A percentile compares a stretch with the other conserved stretches of the same genome.
These are phyloP conservation scores for Selaginella moellendorffii DNA, from an alignment of 75 land plant genomes.

Conservation along the genomic window DNA sequence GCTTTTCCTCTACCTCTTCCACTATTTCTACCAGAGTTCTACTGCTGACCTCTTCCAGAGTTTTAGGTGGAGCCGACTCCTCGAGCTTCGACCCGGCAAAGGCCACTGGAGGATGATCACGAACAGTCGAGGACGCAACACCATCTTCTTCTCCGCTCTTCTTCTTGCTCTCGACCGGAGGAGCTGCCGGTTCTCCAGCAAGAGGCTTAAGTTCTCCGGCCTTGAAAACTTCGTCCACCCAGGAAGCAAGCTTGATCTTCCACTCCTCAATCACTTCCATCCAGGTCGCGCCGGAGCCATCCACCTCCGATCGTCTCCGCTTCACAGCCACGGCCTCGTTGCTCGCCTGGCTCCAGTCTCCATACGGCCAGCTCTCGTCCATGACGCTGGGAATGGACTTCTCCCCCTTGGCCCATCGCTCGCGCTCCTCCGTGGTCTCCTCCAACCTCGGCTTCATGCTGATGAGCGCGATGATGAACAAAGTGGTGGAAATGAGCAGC, in stretches of 20 bases:
- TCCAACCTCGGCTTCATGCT: constrained; percentile 19
- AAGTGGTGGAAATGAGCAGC: constrained; percentile 21
- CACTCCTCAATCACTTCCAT: not conserved
- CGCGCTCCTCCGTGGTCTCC: constrained; percentile 13
- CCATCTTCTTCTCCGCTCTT: too few species aligned
- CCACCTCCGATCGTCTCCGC: not conserved
- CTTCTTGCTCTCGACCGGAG: too few species aligned
- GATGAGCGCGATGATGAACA: constrained; percentile 18
- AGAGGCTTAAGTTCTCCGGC: not conserved
- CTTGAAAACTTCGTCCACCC: not conserved
- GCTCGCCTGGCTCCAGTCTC: not conserved
- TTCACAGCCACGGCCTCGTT: not conserved
- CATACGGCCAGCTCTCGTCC: not conserved
- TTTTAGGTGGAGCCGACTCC: too few species aligned
- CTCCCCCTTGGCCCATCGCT: constrained; percentile 1
- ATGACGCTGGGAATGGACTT: too few species aligned
- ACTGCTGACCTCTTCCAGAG: too few species aligned
- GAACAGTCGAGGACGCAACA: too few species aligned
- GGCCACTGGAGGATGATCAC: too few species aligned
- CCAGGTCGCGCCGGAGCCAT: not conserved
- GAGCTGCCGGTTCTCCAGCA: too few species aligned
- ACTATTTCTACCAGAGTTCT: too few species aligned
- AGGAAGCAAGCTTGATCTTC: not conserved
- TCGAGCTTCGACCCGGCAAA: too few species aligned
- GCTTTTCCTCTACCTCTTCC: too few species aligned